Percentiles rank a stretch among this genome's conserved stretches.
phyloP scores from a whole-genome alignment of 108 stramenopile genomes.

The Cyclotella choctawhatcheeana region DNA sequence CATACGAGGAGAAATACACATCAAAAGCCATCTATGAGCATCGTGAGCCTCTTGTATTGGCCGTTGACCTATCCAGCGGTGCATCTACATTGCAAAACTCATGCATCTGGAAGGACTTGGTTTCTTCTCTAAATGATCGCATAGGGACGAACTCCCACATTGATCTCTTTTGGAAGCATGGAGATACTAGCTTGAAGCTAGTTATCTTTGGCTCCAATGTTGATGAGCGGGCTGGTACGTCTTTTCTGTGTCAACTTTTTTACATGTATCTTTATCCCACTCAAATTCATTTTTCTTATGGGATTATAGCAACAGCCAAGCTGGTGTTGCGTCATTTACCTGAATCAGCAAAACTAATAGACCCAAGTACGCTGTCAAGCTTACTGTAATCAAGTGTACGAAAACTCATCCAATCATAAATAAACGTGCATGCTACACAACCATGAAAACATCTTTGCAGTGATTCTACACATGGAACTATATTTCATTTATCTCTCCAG shows the following conservation, averaged over 20 bases:
- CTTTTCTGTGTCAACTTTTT: background rate
- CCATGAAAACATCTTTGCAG: too few species aligned
- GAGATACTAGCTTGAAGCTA: slow-evolving; percentile 38
- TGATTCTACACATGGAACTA: too few species aligned
- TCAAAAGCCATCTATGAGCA: slow-evolving; percentile 50
- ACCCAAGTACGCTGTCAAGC: too few species aligned
- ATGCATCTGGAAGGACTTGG: slow-evolving; percentile 36
- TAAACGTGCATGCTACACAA: too few species aligned
- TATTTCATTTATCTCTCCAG: too few species aligned
- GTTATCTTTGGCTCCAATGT: slow-evolving; percentile 48
- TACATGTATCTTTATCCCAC: background rate
- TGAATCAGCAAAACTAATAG: too few species aligned
- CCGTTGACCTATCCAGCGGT: slow-evolving; percentile 33
- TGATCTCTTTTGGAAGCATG: slow-evolving; percentile 41
- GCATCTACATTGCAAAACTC: slow-evolving; percentile 9
- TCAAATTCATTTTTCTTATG: background rate
- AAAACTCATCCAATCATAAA: too few species aligned
- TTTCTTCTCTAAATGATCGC: slow-evolving; percentile 31
- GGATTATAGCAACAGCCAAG: slow-evolving; percentile 32
- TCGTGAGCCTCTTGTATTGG: slow-evolving; percentile 40
- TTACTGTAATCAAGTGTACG: too few species aligned
- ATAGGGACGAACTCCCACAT: slow-evolving; percentile 36
- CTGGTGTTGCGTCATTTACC: slow-evolving; percentile 39
- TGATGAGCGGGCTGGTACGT: slow-evolving; percentile 47
- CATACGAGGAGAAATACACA: background rate